A percentile compares a stretch with the other conserved stretches of the same genome.
Conservation (phyloP, 306 rosid genomes). For the Cucurbita maxima region DNA sequence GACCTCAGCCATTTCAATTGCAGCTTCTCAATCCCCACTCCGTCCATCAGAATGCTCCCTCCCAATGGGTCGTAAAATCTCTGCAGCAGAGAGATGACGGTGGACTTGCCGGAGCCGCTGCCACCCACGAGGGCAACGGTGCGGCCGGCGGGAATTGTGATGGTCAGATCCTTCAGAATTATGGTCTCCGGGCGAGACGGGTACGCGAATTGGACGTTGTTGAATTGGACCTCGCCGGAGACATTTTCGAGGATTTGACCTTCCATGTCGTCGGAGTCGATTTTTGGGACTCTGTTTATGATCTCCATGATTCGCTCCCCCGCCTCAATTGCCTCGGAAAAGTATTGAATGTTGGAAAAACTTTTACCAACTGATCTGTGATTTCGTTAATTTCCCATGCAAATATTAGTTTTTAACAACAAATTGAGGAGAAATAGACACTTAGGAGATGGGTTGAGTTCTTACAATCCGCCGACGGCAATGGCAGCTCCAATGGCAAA, state of each 20-base stretch:
- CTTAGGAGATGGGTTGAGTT: not conserved
- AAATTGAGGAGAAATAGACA: too few relatives aligned
- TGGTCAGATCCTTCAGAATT: constrained; percentile 34
- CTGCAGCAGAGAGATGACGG: constrained; percentile 60
- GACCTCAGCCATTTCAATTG: constrained; percentile 81
- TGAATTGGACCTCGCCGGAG: constrained; percentile 53
- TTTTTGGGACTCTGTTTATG: constrained; percentile 62
- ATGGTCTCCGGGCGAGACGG: constrained; percentile 75
- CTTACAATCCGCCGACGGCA: constrained; percentile 82
- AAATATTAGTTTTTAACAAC: not conserved
- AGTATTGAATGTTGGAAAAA: constrained; percentile 66
- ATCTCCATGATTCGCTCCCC: constrained; percentile 69
- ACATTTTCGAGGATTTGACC: constrained; percentile 40
- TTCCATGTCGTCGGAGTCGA: constrained; percentile 58
- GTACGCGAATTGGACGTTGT: constrained; percentile 43
- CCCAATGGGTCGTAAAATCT: constrained; percentile 70
- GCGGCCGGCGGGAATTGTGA: constrained; percentile 56
- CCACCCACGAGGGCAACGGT: constrained; percentile 76
- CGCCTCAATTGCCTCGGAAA: constrained; percentile 58
- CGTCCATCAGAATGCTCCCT: constrained; percentile 59
- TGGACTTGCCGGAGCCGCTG: constrained; percentile 88
- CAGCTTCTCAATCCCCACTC: constrained; percentile 37
- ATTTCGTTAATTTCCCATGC: not conserved
- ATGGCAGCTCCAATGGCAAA: constrained; percentile 69
- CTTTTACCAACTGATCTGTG: constrained; percentile 65